These are phyloP conservation scores for Trichomonascaceae sp. DNA, from an alignment of 1,139 yeast genomes.

Conservation along the genomic window DNA sequence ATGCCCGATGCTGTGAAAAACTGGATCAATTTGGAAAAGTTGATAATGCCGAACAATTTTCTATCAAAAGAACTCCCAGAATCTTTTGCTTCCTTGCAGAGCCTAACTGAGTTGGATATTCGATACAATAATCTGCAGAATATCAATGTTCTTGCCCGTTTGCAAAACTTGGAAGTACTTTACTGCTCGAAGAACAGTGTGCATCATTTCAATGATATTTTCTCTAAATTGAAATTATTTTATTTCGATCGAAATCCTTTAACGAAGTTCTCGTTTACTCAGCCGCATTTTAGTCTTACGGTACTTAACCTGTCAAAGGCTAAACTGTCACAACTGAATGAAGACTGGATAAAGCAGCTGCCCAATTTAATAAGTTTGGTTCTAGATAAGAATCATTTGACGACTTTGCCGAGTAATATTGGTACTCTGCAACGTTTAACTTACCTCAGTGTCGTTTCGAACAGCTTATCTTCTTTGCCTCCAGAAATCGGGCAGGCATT, in stretches of 20 bases:
- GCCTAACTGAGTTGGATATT: slow-evolving; percentile 70
- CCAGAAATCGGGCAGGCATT: slow-evolving; percentile 54
- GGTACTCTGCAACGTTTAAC: slow-evolving; percentile 54
- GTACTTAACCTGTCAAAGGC: slow-evolving; percentile 76
- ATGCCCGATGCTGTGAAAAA: slow-evolving; percentile 61
- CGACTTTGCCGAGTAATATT: slow-evolving; percentile 66
- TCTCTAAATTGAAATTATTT: slow-evolving; percentile 30
- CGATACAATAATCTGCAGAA: slow-evolving; percentile 66
- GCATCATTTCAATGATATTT: slow-evolving; percentile 52
- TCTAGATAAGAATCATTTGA: slow-evolving; percentile 77
- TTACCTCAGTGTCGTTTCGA: slow-evolving; percentile 64
- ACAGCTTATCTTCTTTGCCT: slow-evolving; percentile 73
- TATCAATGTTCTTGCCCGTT: slow-evolving; percentile 55
- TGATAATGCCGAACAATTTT: slow-evolving; percentile 71
- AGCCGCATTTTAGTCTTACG: slow-evolving; percentile 56
- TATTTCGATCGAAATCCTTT: slow-evolving; percentile 72
- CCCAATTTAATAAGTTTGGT: slow-evolving; percentile 68
- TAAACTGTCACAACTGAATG: slow-evolving; percentile 67
- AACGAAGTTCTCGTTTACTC: slow-evolving; percentile 63
- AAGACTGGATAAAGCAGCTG: slow-evolving; percentile 54
- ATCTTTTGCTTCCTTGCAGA: slow-evolving; percentile 45
- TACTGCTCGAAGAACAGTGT: slow-evolving; percentile 75
- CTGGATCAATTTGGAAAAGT: slow-evolving; percentile 54
- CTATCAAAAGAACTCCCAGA: slow-evolving; percentile 53
- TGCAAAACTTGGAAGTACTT: slow-evolving; percentile 65